Base-by-base conservation (phyloP, 306 rosid species). In the Pueraria montana region DNA sequence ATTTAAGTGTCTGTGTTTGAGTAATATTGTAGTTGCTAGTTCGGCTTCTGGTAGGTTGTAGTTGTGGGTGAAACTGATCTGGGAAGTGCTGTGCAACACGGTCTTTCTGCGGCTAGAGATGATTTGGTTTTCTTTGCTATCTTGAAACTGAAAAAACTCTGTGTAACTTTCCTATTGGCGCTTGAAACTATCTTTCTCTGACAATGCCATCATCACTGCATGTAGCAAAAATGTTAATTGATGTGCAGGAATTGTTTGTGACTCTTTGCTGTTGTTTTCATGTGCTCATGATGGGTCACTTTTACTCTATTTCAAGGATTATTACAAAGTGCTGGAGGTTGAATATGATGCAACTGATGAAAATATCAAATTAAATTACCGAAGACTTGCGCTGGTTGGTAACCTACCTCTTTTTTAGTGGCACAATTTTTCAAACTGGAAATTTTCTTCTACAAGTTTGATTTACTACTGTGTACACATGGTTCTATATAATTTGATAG, bases 321-420 rank as follows among this genome's bases (percentile, higher is more conserved):
- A 84, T 81, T 92, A 92, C 89, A 86, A 89, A 87, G 81, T 90
- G 78, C 84, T 92, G 89, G 97, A 90, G 94, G 91, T 92, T 88
- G 89, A 79, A 50, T 92, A 92, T 83, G 92, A 92, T 77, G 97
- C 97, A 72, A 86, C 92, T 12, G 94, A 92, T 74, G 97, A 92
- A 76, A 88, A 56, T 24, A 90, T 92, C 88, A 87, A 80, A 83
- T 84, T 90, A n/a, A 90, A 84, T 84, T 92, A 90, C 80, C 90
- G 94, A 75, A 86, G 89, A 74, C 92, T 92, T 23, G 97, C 97
- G 13, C 78, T 92, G 92, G 97, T 92, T 69, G 59, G 90, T 90
- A 72, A 50, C 77, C 78, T 61, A 4, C 53, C 63, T 69, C 7
- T 45, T 80, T 82, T 62, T 14, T 21, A 49, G 12, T 74, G 24